Evolutionary conservation across 2,329 filamentous ascomycete species (phyloP).

Genomic region (Beauveria sp.): DNA sequence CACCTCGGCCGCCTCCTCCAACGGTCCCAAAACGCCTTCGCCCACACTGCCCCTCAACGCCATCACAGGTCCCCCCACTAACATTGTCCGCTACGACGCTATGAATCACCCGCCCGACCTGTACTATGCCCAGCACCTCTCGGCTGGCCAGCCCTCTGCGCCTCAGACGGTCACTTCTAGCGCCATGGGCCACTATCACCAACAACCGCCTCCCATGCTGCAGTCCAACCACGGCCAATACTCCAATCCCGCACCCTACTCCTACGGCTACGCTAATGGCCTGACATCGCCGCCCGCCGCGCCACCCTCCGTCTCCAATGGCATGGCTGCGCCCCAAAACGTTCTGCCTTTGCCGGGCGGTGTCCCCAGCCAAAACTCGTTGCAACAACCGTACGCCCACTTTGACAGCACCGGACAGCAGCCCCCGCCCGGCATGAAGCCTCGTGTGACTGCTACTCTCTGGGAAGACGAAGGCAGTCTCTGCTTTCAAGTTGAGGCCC

Average conservation of each 20-base stretch:
- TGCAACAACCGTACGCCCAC: conserved; percentile 50
- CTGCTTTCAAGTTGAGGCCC: conserved; percentile 95
- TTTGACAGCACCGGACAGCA: conserved; percentile 87
- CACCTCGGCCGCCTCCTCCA: conserved; percentile 47
- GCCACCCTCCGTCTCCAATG: conserved; percentile 60
- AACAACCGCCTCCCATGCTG: conserved; percentile 67
- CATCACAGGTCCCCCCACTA: conserved; percentile 23
- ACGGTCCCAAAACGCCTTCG: conserved; percentile 71
- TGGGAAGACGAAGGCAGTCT: conserved; percentile 98
- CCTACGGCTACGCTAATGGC: conserved; percentile 70
- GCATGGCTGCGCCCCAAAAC: conserved; percentile 55
- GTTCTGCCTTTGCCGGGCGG: conserved; percentile 62
- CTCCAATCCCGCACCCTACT: conserved; percentile 52
- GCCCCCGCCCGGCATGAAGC: conserved; percentile 90
- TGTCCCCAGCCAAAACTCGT: conserved; percentile 38
- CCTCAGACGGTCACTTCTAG: conserved; percentile 71
- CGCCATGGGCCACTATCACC: conserved; percentile 67
- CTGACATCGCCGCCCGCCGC: conserved; percentile 71
- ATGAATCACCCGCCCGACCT: conserved; percentile 87
- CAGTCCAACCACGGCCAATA: conserved; percentile 68
- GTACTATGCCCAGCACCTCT: conserved; percentile 79
- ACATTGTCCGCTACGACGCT: conserved; percentile 31
- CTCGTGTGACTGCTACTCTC: conserved; percentile 86
- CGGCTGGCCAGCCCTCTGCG: conserved; percentile 64
- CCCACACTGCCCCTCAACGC: conserved; percentile 52